Percentiles rank a stretch among this genome's conserved stretches.
phyloP scores from a whole-genome alignment of 192 early-diverging fungal genomes.

The Haplosporangium gracile region DNA sequence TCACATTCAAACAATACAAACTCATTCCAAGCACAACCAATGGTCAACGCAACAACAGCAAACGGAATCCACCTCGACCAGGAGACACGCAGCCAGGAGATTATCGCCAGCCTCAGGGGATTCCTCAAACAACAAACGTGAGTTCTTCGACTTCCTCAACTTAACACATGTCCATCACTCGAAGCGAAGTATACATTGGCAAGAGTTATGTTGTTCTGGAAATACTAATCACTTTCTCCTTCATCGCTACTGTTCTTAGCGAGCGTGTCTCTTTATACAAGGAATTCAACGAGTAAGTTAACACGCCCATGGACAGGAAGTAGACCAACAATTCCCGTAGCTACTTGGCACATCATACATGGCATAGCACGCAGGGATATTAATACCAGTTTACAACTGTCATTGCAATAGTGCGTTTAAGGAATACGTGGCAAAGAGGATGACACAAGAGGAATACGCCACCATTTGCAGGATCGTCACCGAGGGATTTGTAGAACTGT shows the following conservation, averaged over 20 bases:
- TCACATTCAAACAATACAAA: not conserved
- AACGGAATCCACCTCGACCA: slow-evolving; percentile 26
- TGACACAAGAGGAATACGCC: slow-evolving; percentile 50
- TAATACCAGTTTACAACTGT: not conserved
- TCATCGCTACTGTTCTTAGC: not conserved
- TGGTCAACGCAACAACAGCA: slow-evolving; percentile 29
- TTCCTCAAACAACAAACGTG: slow-evolving; percentile 55
- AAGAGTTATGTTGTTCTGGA: not conserved
- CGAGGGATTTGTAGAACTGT: slow-evolving; percentile 48
- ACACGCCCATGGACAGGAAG: not conserved
- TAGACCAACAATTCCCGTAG: too few relatives aligned
- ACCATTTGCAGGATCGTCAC: slow-evolving; percentile 54
- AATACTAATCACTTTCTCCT: not conserved
- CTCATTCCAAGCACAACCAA: not conserved
- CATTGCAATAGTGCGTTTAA: slow-evolving; percentile 36
- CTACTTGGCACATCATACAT: too few relatives aligned
- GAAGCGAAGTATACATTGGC: not conserved
- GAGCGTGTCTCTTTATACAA: slow-evolving; percentile 51
- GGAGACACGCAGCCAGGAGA: slow-evolving; percentile 48
- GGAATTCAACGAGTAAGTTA: slow-evolving; percentile 53
- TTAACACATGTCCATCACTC: not conserved
- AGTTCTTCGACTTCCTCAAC: not conserved
- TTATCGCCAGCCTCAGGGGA: slow-evolving; percentile 33
- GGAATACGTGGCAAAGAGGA: slow-evolving; percentile 41
- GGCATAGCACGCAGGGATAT: not conserved